Evolutionary conservation across 148 eudicot genomes (phyloP).

Genomic region (Arbutus unedo): DNA sequence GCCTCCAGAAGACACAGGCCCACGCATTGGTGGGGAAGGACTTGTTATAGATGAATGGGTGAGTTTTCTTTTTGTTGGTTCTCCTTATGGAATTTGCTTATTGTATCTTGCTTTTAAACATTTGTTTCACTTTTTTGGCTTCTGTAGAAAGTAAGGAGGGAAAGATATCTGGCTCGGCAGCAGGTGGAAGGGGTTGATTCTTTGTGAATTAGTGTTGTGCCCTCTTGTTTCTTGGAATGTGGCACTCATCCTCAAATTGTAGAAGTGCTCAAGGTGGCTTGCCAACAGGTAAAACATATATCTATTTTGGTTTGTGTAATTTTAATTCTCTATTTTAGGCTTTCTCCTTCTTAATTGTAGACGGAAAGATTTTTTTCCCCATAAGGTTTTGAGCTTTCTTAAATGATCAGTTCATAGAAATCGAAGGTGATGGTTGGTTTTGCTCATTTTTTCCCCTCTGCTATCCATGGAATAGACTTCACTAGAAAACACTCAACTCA

Average conservation of each 20-base stretch:
- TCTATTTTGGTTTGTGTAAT: neutral
- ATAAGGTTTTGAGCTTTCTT: too few species aligned
- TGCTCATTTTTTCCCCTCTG: too few species aligned
- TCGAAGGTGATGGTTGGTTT: too few species aligned
- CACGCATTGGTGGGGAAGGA: conserved; percentile 44
- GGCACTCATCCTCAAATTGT: neutral
- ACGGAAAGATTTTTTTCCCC: too few species aligned
- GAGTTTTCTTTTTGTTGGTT: neutral
- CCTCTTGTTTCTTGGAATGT: neutral
- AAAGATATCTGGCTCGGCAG: conserved; percentile 1
- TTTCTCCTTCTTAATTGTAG: too few species aligned
- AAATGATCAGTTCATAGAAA: too few species aligned
- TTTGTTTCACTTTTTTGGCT: neutral
- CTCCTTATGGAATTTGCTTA: neutral
- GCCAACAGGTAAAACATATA: neutral
- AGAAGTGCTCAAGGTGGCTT: neutral
- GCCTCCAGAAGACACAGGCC: conserved; percentile 46
- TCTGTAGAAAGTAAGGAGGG: conserved; percentile 80
- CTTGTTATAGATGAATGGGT: conserved; percentile 64
- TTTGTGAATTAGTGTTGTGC: neutral
- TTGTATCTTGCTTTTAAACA: neutral
- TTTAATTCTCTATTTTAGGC: too few species aligned
- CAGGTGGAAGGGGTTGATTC: too few species aligned
- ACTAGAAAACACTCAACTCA: too few species aligned
- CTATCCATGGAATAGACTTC: too few species aligned